Percentiles rank a stretch among this genome's conserved stretches.
Conservation (phyloP, 1,284 basidiomycete genomes). For the Irpex lacteus region DNA sequence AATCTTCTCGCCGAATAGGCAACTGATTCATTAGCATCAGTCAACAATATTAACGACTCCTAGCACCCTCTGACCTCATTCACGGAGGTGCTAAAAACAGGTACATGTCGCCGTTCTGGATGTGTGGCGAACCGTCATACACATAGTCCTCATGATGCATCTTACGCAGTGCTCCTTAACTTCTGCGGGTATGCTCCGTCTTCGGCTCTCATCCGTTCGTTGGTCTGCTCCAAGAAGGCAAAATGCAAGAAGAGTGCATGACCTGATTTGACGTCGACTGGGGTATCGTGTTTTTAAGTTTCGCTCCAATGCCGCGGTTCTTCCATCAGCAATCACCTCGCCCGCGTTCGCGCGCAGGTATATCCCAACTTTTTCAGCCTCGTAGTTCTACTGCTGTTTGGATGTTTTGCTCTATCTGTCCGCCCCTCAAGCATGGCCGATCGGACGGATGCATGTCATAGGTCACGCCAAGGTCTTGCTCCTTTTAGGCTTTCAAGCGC, state of each 20-base stretch:
- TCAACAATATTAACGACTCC: too few species aligned
- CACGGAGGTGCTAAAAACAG: neutral
- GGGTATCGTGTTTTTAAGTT: neutral
- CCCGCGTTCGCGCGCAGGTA: neutral
- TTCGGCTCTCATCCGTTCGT: neutral
- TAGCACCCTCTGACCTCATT: neutral
- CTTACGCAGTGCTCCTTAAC: neutral
- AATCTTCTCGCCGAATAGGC: too few species aligned
- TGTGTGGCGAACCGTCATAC: neutral
- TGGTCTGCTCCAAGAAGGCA: neutral
- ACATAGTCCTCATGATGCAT: neutral
- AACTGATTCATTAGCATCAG: too few species aligned
- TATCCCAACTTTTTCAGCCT: neutral
- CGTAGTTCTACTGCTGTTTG: too few species aligned
- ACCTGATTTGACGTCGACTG: neutral
- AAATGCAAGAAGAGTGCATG: neutral
- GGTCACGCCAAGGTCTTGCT: too few species aligned
- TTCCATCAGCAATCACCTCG: neutral
- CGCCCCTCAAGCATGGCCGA: too few species aligned
- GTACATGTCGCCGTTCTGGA: neutral
- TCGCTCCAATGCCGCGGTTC: neutral
- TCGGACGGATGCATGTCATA: too few species aligned
- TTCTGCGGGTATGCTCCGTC: constrained; percentile 1
- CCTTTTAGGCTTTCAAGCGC: neutral
- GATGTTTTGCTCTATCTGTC: too few species aligned